Percentiles rank a stretch among this genome's conserved stretches.
These are phyloP conservation scores for Colletotrichum trifolii DNA, from an alignment of 2,329 filamentous ascomycete genomes.

Conservation along the genomic window DNA sequence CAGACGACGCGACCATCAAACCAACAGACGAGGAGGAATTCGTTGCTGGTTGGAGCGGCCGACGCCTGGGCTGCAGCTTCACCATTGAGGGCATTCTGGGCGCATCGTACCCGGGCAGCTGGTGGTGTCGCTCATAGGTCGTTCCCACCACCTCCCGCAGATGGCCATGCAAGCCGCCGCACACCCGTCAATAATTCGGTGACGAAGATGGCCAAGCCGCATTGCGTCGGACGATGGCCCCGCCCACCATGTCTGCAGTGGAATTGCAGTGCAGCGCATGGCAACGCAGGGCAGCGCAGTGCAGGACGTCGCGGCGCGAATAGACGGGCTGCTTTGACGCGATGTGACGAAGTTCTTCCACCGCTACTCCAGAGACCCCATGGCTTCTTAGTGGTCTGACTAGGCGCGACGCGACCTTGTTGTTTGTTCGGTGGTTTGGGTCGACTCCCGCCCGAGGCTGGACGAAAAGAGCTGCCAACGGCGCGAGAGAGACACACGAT, in stretches of 20 bases:
- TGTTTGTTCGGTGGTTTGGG: slow-evolving; percentile 3
- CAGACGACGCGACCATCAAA: background rate
- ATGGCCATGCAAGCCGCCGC: slow-evolving; percentile 33
- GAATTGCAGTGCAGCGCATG: no score
- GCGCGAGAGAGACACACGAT: slow-evolving; percentile 10
- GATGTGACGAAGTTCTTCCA: slow-evolving; percentile 29
- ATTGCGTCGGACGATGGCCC: slow-evolving; percentile 32
- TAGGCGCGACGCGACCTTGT: slow-evolving; percentile 20
- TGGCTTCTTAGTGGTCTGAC: slow-evolving; percentile 31
- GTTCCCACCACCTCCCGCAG: slow-evolving; percentile 29
- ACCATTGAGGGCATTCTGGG: slow-evolving; percentile 21
- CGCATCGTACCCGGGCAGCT: slow-evolving; percentile 35
- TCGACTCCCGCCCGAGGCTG: slow-evolving; percentile 8
- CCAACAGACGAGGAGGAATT: background rate
- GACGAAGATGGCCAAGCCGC: slow-evolving; percentile 32
- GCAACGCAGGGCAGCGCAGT: no score
- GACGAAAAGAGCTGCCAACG: slow-evolving; percentile 26
- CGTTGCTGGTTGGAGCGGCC: slow-evolving; percentile 23
- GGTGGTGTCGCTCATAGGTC: slow-evolving; percentile 34
- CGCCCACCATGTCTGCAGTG: slow-evolving; percentile 12
- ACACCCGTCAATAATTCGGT: slow-evolving; percentile 36
- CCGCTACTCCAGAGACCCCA: slow-evolving; percentile 20
- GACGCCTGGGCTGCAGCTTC: slow-evolving; percentile 16
- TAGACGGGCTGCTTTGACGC: slow-evolving; percentile 15
- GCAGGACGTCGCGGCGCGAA: no score